Base-by-base conservation (phyloP, 2,329 filamentous ascomycete species). In the Aspergillus tubingensis region DNA sequence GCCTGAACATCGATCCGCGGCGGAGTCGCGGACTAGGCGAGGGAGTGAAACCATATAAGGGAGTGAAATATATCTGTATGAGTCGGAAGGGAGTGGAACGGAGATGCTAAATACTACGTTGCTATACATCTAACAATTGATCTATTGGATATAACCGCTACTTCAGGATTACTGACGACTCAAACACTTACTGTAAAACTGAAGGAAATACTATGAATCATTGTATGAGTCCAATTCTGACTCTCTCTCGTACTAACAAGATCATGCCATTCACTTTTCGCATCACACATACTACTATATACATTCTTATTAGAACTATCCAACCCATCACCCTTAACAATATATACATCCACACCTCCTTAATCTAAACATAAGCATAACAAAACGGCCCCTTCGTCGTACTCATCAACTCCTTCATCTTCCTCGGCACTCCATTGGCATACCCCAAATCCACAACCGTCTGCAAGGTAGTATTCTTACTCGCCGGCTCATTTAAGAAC, bases 11-110 rank as follows among this genome's bases (percentile, higher is more conserved):
- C 13, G 86, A 88, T 73, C 81, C 86, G n/a, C 88, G 91, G 74
- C 92, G 89, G 79, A 96, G 91, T 76, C 86, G 89, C 59, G 95
- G 95, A 0, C 71, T 99, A 49, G 92, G 92, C 0, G 92, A 96
- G 66, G 87, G 90, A 2, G 87, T 98, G 41, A 96, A 92, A 78
- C 95, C 95, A 23, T 98, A 96, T 78, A 99, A 98, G 79, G 95
- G 95, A 1, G 95, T 99, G 66, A 99, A 99, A 79, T 99, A 99
- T 77, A 75, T 99, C 68, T 97, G 93, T 67, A 84, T 88, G 11
- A 87, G 85, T 72, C 77, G 79, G 60, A 80, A 80, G 65, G 86
- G 86, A 0, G 73, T 83, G n/a, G 81, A 83, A 64, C 70, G 74
- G 44, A 72, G 79, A 58, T 67, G 65, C 43, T 67, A 53, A 58